Conservation (phyloP, 2,329 filamentous ascomycete species). For the Beauveria asiatica region DNA sequence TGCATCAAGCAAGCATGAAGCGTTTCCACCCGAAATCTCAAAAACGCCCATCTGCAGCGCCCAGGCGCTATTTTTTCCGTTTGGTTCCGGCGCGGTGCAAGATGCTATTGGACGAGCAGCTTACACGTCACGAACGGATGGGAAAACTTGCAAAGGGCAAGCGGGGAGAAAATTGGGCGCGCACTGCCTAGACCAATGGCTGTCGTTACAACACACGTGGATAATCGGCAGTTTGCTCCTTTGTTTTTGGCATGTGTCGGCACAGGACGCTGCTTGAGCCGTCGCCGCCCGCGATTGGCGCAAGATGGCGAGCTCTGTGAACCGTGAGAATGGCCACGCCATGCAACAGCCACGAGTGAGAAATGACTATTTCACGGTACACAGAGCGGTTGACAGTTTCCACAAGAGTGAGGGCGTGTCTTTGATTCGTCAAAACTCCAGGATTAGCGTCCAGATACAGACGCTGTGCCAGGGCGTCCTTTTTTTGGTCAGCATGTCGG, state of each 20-base stretch:
- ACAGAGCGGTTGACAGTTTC: too few species aligned
- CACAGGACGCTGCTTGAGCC: background rate
- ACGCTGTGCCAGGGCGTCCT: background rate
- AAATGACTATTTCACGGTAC: background rate
- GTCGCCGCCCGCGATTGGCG: conserved; percentile 7
- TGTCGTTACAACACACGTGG: background rate
- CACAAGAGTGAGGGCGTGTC: background rate
- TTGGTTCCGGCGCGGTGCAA: background rate
- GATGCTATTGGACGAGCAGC: background rate
- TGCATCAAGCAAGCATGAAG: conserved; percentile 2
- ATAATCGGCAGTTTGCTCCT: background rate
- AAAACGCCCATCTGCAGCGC: background rate
- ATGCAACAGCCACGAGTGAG: background rate
- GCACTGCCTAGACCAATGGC: background rate
- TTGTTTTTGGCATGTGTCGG: background rate
- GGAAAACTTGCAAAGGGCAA: background rate
- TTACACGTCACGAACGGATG: background rate
- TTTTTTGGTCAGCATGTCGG: background rate
- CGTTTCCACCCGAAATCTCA: conserved; percentile 8
- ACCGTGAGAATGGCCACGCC: background rate
- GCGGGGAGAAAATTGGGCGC: background rate
- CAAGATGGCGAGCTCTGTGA: background rate
- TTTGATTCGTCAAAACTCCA: background rate
- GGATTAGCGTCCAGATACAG: background rate
- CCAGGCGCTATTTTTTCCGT: background rate